Conservation (phyloP, 129 eudicot genomes). For the Saussurea involucrata region DNA sequence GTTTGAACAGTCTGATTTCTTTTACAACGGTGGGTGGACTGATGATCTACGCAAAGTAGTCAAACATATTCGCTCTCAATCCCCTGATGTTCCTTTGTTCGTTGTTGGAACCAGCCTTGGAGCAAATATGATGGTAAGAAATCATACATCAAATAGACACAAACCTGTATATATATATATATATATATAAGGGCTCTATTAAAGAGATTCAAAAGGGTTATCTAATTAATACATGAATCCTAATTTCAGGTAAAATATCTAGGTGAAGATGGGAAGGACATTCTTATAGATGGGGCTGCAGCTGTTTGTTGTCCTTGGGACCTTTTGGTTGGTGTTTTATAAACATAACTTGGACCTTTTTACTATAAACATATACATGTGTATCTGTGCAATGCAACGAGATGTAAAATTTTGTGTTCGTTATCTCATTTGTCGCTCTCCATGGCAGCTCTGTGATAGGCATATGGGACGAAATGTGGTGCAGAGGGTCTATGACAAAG, state of each 20-base stretch:
- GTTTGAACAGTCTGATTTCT: constrained; percentile 72
- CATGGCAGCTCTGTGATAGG: constrained; percentile 73
- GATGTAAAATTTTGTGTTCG: not conserved
- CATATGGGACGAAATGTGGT: constrained; percentile 64
- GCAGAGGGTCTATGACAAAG: constrained; percentile 77
- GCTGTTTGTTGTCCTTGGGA: constrained; percentile 99
- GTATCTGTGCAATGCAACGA: not conserved
- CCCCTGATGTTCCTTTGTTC: constrained; percentile 72
- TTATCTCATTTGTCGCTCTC: not conserved
- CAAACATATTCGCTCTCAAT: constrained; percentile 55
- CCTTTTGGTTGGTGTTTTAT: constrained; percentile 63
- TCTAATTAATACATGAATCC: not conserved
- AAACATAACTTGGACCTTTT: too few species aligned
- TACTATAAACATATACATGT: too few species aligned
- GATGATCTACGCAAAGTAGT: constrained; percentile 73
- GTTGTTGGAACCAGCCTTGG: constrained; percentile 95
- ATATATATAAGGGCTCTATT: not conserved
- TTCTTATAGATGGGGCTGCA: constrained; percentile 85
- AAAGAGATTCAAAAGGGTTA: not conserved
- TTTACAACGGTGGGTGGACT: constrained; percentile 95
- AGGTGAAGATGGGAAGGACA: constrained; percentile 80
- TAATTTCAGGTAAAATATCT: constrained; percentile 80
- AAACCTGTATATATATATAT: not conserved
- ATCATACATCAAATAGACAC: not conserved
- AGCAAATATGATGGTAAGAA: constrained; percentile 89